These are phyloP conservation scores for Botrytis elliptica DNA, from an alignment of 2,329 filamentous ascomycete species.

Conservation along the genomic window DNA sequence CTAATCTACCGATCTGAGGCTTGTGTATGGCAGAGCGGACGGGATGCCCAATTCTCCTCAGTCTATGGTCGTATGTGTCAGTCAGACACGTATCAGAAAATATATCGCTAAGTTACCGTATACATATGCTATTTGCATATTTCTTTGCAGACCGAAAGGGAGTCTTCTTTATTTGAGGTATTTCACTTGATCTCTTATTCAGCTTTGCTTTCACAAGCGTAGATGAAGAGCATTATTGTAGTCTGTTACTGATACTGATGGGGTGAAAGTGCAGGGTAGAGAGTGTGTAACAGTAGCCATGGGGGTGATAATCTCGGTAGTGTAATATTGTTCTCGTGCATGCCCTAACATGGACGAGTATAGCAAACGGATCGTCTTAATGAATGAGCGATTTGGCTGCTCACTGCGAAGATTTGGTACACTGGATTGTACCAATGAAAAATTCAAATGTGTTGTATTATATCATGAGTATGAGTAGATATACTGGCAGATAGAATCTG, in stretches of 20 bases:
- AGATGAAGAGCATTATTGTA: not conserved
- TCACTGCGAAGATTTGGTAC: not conserved
- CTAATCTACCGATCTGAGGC: not conserved
- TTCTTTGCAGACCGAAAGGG: not conserved
- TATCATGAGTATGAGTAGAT: not conserved
- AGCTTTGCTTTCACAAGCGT: not conserved
- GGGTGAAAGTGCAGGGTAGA: not conserved
- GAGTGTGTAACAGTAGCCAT: not conserved
- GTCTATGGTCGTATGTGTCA: not conserved
- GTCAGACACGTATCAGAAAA: too few species aligned
- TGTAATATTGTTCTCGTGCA: not conserved
- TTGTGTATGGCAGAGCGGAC: not conserved
- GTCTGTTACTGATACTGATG: not conserved
- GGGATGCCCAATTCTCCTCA: not conserved
- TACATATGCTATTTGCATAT: not conserved
- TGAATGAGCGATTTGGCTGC: not conserved
- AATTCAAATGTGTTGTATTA: accelerated
- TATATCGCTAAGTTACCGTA: too few species aligned
- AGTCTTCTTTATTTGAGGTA: not conserved
- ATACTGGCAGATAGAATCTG: not conserved
- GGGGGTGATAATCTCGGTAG: not conserved
- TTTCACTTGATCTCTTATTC: not conserved
- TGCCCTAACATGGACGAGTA: not conserved
- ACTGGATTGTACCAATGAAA: not conserved
- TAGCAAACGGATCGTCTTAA: not conserved